phyloP scores from a whole-genome alignment of 768 basidiomycete species.

The Kwoniella dejecticola region DNA sequence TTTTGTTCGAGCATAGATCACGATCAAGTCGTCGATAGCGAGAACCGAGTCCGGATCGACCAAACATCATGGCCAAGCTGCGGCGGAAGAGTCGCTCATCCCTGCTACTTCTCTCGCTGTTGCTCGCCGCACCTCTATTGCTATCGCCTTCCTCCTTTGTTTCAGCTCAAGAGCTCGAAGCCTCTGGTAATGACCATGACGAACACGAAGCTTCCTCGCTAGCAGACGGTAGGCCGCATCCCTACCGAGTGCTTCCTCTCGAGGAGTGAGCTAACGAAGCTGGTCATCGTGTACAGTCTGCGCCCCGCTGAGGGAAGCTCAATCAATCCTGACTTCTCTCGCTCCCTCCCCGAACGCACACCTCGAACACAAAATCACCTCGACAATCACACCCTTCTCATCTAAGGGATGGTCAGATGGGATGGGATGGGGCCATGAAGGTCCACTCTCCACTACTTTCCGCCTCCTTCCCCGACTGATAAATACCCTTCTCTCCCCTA shows the following conservation, averaged over 20 bases:
- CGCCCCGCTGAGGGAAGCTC: conserved; percentile 33
- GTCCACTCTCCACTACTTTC: conserved; percentile 42
- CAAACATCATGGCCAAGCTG: not conserved
- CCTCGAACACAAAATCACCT: conserved; percentile 37
- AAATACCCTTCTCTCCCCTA: conserved; percentile 34
- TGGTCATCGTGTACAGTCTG: conserved; percentile 26
- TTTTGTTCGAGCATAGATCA: too few species aligned
- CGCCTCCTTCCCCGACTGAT: conserved; percentile 40
- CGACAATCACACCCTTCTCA: conserved; percentile 17
- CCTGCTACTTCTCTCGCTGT: conserved; percentile 2
- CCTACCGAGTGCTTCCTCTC: too few species aligned
- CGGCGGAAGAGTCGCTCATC: conserved; percentile 9
- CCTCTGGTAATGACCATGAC: not conserved
- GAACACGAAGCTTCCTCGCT: not conserved
- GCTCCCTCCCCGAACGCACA: conserved; percentile 33
- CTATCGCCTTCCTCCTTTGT: conserved; percentile 12
- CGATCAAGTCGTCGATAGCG: too few species aligned
- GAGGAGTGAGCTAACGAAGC: not conserved
- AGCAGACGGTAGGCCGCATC: conserved; percentile 13
- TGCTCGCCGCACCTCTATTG: conserved; percentile 2
- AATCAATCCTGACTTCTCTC: conserved; percentile 29
- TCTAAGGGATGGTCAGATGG: conserved; percentile 47
- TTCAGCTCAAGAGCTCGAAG: conserved; percentile 2
- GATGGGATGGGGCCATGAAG: conserved; percentile 55
- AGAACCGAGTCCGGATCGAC: too few species aligned